Base-by-base conservation (phyloP, 176 grass and related monocot genomes). In the Avena sativa region DNA sequence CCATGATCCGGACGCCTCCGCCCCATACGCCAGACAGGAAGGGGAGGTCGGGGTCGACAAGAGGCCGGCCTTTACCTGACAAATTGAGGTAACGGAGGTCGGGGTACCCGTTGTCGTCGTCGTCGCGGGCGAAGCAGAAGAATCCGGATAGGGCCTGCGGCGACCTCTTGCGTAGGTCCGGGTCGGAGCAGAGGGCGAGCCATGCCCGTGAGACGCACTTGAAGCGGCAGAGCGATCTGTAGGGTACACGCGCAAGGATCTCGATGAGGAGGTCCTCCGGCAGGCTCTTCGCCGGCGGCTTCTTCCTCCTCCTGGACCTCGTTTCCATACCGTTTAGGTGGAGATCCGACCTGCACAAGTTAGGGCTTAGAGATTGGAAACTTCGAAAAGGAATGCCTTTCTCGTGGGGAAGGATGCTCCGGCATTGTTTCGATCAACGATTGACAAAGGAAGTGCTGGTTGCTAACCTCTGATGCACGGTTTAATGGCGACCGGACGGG, bases 181-280 rank as follows among this genome's bases (percentile, higher is more conserved):
- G 69, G 69, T 72, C 69, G 19, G 69, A 72, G 69, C 69, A 72
- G 69, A 72, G 69, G 38, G 40, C 38, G 38, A 20, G 69, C 69
- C 69, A 72, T 11, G 69, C 0, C 0, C 4, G 34, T 4, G 38
- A 72, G 17, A 72, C 69, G 38, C 69, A 72, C 19, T n/a, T 72
- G 69, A 58, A 58, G 55, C 55, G 55, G 55, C 55, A 58, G 5
- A 58, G 55, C 55, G 55, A 58, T 20, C 20, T 58, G 55, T 20
- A 58, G 55, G 55, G 55, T 8, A 58, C 55, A 19, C 55, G 55
- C 17, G 55, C 5, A 8, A 58, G 55, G 16, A 58, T 58, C 17
- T 20, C 55, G 17, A 58, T 2, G 55, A 58, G 55, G 55, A 58
- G 16, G 55, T 58, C 55, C 6, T 19, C 55, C 0, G 55, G 55